A percentile compares a stretch with the other conserved stretches of the same genome.
phyloP scores from a whole-genome alignment of 73 alveolate genomes.

The Blepharisma japonicum region DNA sequence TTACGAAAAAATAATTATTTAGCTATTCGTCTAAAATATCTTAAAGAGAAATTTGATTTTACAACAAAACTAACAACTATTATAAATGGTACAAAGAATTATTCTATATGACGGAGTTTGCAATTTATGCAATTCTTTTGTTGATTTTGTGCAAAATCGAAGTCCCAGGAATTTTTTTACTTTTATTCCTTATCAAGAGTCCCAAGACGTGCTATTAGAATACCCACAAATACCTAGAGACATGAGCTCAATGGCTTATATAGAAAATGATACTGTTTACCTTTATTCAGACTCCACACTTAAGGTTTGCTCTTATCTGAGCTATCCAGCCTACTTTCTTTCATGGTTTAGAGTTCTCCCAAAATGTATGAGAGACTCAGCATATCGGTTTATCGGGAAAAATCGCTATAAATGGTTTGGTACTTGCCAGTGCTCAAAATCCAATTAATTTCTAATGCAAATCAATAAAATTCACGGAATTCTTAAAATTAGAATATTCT shows the following conservation, averaged over 20 bases:
- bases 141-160: background rate
- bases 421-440: background rate
- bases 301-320: background rate
- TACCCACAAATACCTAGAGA: constrained; percentile 9
- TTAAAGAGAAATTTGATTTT: no score
- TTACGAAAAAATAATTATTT: no score
- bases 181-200: background rate
- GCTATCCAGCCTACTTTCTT: background rate
- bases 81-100: no score
- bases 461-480: no score
- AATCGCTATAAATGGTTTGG: constrained; percentile 15
- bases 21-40: no score
- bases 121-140: background rate
- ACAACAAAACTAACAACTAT: no score
- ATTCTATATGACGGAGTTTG: background rate
- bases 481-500: no score
- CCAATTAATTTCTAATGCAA: no score
- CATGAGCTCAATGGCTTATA: background rate
- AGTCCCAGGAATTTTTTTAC: background rate
- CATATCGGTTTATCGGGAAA: background rate
- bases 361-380: background rate
- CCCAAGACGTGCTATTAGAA: background rate
- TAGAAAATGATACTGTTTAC: background rate
- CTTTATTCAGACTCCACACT: background rate
- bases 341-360: background rate